These are phyloP conservation scores for Termitomyces sp. DNA, from an alignment of 1,284 basidiomycete genomes.

Conservation along the genomic window DNA sequence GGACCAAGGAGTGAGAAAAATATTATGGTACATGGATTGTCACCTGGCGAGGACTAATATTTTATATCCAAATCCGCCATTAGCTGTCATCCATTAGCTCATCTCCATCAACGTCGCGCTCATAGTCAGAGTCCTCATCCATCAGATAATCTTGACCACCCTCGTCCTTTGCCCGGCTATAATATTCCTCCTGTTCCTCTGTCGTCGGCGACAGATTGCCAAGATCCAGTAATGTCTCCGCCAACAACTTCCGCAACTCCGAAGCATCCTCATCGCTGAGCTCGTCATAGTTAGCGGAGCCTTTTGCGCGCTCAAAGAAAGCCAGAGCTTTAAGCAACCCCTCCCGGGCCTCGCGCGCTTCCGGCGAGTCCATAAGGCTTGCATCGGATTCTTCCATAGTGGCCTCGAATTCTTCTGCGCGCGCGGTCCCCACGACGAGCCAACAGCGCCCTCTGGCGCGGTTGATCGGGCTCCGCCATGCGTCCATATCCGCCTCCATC, in stretches of 20 bases:
- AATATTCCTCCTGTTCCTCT: conserved; percentile 44
- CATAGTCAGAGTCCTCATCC: conserved; percentile 16
- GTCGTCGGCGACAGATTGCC: conserved; percentile 51
- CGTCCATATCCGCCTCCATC: conserved; percentile 47
- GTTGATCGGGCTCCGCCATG: conserved; percentile 42
- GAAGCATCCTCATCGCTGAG: conserved; percentile 25
- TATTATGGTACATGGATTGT: neutral
- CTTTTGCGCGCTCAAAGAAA: conserved; percentile 49
- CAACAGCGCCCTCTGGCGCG: conserved; percentile 49
- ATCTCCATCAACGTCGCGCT: conserved; percentile 19
- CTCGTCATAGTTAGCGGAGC: conserved; percentile 23
- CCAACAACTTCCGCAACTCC: conserved; percentile 39
- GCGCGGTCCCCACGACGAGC: conserved; percentile 48
- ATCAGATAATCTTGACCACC: conserved; percentile 34
- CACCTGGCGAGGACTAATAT: neutral
- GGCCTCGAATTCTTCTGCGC: conserved; percentile 48
- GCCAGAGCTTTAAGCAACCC: conserved; percentile 42
- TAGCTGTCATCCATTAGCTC: conserved; percentile 16
- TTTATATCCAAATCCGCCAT: neutral
- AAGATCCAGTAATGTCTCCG: conserved; percentile 52
- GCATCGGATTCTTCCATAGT: conserved; percentile 42
- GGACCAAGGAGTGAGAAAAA: neutral
- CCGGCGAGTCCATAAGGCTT: conserved; percentile 36
- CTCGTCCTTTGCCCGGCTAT: conserved; percentile 42
- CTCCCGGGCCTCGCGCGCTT: conserved; percentile 50